Evolutionary conservation across 129 eudicot genomes (phyloP), one percentile per base, ranked within the genome.

Genomic region (Artemisia tridentata): DNA sequence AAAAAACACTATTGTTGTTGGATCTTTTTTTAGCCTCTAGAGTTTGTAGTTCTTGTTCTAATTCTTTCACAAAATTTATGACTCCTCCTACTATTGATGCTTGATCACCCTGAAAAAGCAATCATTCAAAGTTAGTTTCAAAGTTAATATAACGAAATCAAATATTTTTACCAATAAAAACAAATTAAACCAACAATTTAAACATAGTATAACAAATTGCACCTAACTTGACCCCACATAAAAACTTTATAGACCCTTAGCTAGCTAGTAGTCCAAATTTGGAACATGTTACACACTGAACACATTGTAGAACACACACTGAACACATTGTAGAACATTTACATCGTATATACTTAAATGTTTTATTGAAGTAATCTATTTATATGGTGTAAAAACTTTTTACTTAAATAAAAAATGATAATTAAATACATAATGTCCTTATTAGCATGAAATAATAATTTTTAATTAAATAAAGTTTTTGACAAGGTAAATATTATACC

Each of bases 1-100:
- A 66, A 43, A 34, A n/a, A 29, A 25, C 58, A 55, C 69, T 73
- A 55, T 74, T 73, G 45, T 45, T 50, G 25, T 18, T 75, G 53
- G 74, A 16, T 65, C 78, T 65, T 51, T 81, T 81, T 25, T 79
- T 73, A 38, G 83, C 75, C 65, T 86, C 86, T 50, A 86, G 75
- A 62, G 78, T 65, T 84, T 86, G 92, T 49, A 86, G 69, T 41
- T 78, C 82, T 31, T 86, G 84, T 23, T 86, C 92, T 47, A 86
- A 78, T 65, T 86, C 83, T 72, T 84, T 86, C 63, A 86, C 92
- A 67, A 75, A 86, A 43, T 86, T 86, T 21, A 86, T 86, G 58
- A 88, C 92, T 73, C 88, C 92, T 43, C 83, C 92, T 69, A 86
- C 80, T 68, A 86, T 86, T 52, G 92, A 84, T 62, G 92, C 92